Percentiles rank a stretch among this genome's conserved stretches.
Conservation (phyloP, 495 filamentous ascomycete genomes). For the Penicillium pulvis region DNA sequence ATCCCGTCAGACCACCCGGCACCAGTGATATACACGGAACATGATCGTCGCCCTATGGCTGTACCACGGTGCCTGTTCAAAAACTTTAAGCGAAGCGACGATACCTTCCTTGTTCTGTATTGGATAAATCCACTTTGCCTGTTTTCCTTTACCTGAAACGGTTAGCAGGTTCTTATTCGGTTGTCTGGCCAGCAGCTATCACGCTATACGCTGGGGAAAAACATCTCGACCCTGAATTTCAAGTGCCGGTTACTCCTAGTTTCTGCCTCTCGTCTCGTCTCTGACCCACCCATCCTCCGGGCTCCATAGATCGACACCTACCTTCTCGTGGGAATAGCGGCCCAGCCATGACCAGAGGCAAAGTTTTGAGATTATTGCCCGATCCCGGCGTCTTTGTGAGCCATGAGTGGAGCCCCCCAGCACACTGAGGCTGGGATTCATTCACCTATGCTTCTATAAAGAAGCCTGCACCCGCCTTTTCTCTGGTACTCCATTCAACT, state of each 20-base stretch:
- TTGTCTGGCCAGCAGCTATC: constrained; percentile 13
- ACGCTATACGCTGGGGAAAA: constrained; percentile 6
- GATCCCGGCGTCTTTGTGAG: constrained; percentile 20
- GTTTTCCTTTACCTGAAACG: neutral
- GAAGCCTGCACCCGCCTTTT: neutral
- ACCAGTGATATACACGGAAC: constrained; percentile 19
- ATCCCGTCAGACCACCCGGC: constrained; percentile 22
- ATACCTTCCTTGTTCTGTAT: constrained; percentile 16
- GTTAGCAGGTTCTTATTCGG: neutral
- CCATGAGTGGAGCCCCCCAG: neutral
- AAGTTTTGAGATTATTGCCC: constrained; percentile 22
- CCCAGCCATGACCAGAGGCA: constrained; percentile 10
- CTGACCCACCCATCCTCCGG: constrained; percentile 8
- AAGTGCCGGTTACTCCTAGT: constrained; percentile 6
- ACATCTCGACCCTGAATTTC: constrained; percentile 12
- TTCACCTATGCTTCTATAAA: neutral
- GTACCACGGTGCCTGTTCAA: constrained; percentile 8
- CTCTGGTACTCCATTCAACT: neutral
- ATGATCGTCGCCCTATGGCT: constrained; percentile 22
- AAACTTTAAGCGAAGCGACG: constrained; percentile 17
- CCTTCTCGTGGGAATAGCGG: constrained; percentile 3
- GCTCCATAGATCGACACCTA: constrained; percentile 20
- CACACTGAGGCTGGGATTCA: neutral
- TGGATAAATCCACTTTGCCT: constrained; percentile 10
- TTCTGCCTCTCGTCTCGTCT: neutral